Evolutionary conservation across 2,329 filamentous ascomycete species (phyloP).

Genomic region (Eutypella sp.): DNA sequence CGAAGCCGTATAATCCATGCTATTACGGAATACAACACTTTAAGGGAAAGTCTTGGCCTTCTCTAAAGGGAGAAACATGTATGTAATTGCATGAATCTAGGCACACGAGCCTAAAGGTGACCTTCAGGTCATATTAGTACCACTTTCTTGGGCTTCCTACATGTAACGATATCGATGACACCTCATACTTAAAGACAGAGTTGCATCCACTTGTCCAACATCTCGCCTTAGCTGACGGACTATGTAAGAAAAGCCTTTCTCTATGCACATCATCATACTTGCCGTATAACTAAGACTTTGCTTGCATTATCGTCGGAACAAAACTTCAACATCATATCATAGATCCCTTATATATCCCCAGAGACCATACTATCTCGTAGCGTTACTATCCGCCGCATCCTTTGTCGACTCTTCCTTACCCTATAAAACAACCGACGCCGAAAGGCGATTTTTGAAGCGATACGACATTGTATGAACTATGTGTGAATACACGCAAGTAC

Average conservation of each 20-base stretch:
- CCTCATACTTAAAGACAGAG: neutral
- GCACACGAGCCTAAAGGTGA: neutral
- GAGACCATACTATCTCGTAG: too few relatives aligned
- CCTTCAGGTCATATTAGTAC: neutral
- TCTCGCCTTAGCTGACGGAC: neutral
- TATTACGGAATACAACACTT: neutral
- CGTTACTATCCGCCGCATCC: too few relatives aligned
- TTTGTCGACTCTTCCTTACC: neutral
- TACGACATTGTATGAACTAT: neutral
- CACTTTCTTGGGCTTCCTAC: neutral
- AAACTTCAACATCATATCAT: too few relatives aligned
- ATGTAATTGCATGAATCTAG: neutral
- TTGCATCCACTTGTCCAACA: conserved; percentile 1
- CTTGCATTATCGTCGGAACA: too few relatives aligned
- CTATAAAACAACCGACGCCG: neutral
- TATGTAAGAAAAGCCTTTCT: too few relatives aligned
- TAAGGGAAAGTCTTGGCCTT: neutral
- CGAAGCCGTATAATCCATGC: neutral
- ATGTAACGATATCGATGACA: neutral
- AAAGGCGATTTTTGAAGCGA: neutral
- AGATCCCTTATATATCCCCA: too few relatives aligned
- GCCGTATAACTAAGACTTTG: too few relatives aligned
- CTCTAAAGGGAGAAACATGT: neutral
- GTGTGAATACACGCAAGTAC: neutral
- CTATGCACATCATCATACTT: too few relatives aligned